Base-by-base conservation (phyloP, 805 yeast genomes). In the Wickerhamiella kurtzmanii region DNA sequence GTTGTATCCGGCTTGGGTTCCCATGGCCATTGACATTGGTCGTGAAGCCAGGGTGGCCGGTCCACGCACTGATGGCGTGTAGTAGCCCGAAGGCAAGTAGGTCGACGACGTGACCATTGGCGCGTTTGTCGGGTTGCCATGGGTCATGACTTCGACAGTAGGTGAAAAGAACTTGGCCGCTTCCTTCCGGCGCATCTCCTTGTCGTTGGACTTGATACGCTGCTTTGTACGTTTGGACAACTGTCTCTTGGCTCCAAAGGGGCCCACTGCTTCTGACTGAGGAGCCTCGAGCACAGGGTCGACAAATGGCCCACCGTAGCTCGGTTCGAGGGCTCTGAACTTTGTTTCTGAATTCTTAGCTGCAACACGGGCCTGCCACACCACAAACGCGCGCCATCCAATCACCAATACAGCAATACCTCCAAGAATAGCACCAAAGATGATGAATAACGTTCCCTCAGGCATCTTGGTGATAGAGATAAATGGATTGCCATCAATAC, bases 391-490 rank as follows among this genome's bases (percentile, higher is more conserved):
- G 53, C 80, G 75, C 73, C 80, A 79, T 13, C 69, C 52, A 9
- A 73, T 52, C 37, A 80, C 68, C 1, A 69, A 70, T 2, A 79
- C 51, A 18, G 79, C 62, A 3, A 82, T 64, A 36, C 76, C 77
- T 0, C 79, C 83, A 3, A 79, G 76, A 36, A 79, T 69, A 9
- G 80, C 68, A 1, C 94, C 95, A 39, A 84, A 81, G 0, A 83
- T 81, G 44, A 86, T 85, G 64, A 84, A 85, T 2, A 86, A 87
- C 1, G 92, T 81, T 1, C 95, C 95, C 42, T 75, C 71, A 1
- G 87, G 84, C 41, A 70, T 68, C 18, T 58, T 58, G 4, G 77
- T 63, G 41, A 66, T 62, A 53, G 72, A 63, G 17, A 85, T 68
- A 56, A 72, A 78, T 9, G 95, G 95, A 61, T 85, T 85, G 44